Evolutionary conservation across 2,329 filamentous ascomycete species (phyloP), one percentile per base, ranked within the genome.

Genomic region (Drechslerella stenobrocha): DNA sequence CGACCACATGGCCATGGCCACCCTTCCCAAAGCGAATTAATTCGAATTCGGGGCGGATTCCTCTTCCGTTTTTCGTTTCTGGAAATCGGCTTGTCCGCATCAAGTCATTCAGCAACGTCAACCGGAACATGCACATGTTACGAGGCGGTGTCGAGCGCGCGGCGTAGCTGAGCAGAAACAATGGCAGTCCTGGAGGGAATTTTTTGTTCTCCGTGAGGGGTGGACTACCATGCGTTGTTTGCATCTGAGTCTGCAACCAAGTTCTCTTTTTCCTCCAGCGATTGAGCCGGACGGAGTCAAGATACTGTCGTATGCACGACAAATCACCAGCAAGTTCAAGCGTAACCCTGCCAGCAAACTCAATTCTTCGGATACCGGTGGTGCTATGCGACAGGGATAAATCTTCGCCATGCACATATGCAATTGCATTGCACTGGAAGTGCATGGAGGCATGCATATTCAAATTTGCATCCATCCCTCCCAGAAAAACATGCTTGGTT

Each of bases 151-250:
- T n/a, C n/a, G 26, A 26, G 37, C 15, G 34, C 37, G 40, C 42
- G 46, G 51, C 48, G 42, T 50, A 44, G 34, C 24, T 15, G 24
- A 60, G 50, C 42, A 34, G 32, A 35, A 22, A 32, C 35, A 42
- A 24, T 32, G 28, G 22, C 24, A 37, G 7, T 28, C 46, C 22
- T 40, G 23, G 24, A 60, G 35, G 32, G 45, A 28, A 47, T 34
- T n/a, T n/a, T n/a, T n/a, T n/a, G n/a, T n/a, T n/a, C n/a, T n/a
- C n/a, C n/a, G 50, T 47, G 60, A 52, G n/a, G 48, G 42, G 61
- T 59, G 61, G 55, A 45, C 52, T 56, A 24, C 51, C 51, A 59
- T 67, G 63, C 63, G 63, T 67, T 67, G 63, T 67, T 67, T 60
- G 63, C 63, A 30, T 40, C 28, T 59, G 46, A n/a, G 42, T 32